phyloP scores from a whole-genome alignment of 441 rosid species.

The Corymbia calophylla region DNA sequence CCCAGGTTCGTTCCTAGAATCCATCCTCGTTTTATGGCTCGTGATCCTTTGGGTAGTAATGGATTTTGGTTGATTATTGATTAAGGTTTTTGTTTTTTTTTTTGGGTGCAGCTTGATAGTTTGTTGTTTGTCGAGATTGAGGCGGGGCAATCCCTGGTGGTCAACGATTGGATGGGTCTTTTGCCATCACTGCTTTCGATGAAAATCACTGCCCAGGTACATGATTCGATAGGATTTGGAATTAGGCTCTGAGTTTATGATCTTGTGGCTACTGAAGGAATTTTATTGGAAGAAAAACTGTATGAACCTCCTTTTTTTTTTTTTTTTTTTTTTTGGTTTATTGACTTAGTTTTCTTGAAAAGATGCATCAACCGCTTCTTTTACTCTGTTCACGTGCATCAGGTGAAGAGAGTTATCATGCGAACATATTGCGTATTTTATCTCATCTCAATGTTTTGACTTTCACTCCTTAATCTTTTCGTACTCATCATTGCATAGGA shows the following conservation, averaged over 20 bases:
- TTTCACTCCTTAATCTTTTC: too few species aligned
- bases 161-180: constrained; percentile 56
- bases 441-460: too few species aligned
- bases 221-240: neutral
- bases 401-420: too few species aligned
- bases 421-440: too few species aligned
- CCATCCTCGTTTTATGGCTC: neutral
- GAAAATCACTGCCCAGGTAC: constrained; percentile 82
- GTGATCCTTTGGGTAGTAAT: too few species aligned
- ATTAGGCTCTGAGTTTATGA: neutral
- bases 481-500: too few species aligned
- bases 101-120: constrained; percentile 33
- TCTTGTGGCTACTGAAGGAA: neutral
- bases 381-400: too few species aligned
- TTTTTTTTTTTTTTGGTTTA: too few species aligned
- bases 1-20: constrained; percentile 29
- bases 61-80: neutral
- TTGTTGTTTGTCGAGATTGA: constrained; percentile 53
- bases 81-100: neutral
- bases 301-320: too few species aligned
- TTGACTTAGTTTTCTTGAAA: too few species aligned
- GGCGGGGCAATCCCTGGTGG: constrained; percentile 39
- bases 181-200: constrained; percentile 61
- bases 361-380: too few species aligned
- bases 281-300: too few species aligned